Conservation (phyloP, 2,329 filamentous ascomycete genomes). For the Elsinoe arachidis region DNA sequence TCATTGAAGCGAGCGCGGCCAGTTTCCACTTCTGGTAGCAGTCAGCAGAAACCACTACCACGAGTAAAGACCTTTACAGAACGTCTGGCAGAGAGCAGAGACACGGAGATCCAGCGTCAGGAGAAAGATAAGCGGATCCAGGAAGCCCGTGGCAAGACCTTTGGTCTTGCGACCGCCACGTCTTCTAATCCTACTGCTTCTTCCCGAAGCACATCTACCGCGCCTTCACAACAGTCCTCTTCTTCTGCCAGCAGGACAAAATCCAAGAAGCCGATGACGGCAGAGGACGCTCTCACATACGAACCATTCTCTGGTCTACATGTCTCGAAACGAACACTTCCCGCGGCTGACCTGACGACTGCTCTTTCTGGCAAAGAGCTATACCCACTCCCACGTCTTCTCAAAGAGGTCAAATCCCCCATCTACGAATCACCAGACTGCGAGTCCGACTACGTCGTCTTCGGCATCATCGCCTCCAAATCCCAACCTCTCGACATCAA, state of each 20-base stretch:
- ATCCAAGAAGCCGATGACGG: conserved; percentile 24
- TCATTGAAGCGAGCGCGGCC: conserved; percentile 63
- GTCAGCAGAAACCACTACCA: conserved; percentile 14
- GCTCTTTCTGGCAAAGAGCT: conserved; percentile 70
- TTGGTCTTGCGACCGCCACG: conserved; percentile 16
- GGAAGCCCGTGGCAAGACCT: conserved; percentile 31
- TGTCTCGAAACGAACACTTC: conserved; percentile 71
- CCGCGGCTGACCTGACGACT: conserved; percentile 69
- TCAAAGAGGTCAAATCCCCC: conserved; percentile 73
- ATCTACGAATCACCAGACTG: conserved; percentile 71
- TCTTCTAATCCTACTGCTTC: not conserved
- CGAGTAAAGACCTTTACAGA: conserved; percentile 67
- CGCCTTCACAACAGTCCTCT: not conserved
- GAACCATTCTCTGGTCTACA: conserved; percentile 83
- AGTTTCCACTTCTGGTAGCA: conserved; percentile 22
- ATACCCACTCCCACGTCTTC: conserved; percentile 68
- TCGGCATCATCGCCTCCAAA: conserved; percentile 81
- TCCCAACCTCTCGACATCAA: conserved; percentile 65
- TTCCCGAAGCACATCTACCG: not conserved
- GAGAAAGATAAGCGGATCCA: conserved; percentile 38
- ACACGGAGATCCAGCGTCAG: conserved; percentile 34
- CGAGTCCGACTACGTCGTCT: conserved; percentile 81
- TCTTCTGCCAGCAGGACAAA: not conserved
- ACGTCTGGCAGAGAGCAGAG: conserved; percentile 61
- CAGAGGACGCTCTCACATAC: conserved; percentile 47